These are phyloP conservation scores for Alternaria triticina DNA, from an alignment of 2,329 filamentous ascomycete genomes.

Conservation along the genomic window DNA sequence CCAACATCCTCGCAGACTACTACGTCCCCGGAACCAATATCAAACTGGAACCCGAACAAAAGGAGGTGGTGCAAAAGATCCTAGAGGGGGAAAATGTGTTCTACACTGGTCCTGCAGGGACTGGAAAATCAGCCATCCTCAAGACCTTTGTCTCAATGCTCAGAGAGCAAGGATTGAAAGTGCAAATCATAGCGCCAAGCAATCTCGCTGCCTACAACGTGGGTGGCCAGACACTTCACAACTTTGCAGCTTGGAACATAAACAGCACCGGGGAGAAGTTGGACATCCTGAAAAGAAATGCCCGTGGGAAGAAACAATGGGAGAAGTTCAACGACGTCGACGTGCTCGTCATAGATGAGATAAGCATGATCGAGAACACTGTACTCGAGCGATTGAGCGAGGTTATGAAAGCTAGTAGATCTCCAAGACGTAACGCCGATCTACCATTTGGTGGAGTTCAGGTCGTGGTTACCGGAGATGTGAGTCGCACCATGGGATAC, in stretches of 20 bases:
- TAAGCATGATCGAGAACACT: conserved; percentile 68
- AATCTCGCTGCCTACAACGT: conserved; percentile 65
- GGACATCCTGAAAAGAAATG: conserved; percentile 38
- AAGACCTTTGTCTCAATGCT: conserved; percentile 56
- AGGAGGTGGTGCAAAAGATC: conserved; percentile 59
- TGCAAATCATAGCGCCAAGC: conserved; percentile 65
- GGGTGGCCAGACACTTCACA: conserved; percentile 62
- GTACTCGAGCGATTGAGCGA: conserved; percentile 58
- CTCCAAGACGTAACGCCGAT: too few species aligned
- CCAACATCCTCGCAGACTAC: too few species aligned
- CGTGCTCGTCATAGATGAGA: conserved; percentile 69
- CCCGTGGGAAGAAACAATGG: conserved; percentile 43
- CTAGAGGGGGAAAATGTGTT: conserved; percentile 62
- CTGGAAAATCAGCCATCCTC: conserved; percentile 64
- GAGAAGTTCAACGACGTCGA: conserved; percentile 55
- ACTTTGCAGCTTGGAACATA: conserved; percentile 43
- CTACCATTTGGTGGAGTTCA: conserved; percentile 58
- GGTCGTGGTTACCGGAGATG: conserved; percentile 63
- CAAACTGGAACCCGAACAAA: conserved; percentile 57
- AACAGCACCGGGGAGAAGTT: conserved; percentile 45
- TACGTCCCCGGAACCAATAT: conserved; percentile 15
- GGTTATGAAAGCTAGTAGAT: conserved; percentile 50
- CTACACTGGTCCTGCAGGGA: conserved; percentile 69
- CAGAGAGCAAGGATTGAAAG: conserved; percentile 40
- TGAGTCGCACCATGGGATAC: too few species aligned